Percentiles rank a stretch among this genome's conserved stretches.
These are phyloP conservation scores for Decorospora gaudefroyi DNA, from an alignment of 2,329 filamentous ascomycete species.

Conservation along the genomic window DNA sequence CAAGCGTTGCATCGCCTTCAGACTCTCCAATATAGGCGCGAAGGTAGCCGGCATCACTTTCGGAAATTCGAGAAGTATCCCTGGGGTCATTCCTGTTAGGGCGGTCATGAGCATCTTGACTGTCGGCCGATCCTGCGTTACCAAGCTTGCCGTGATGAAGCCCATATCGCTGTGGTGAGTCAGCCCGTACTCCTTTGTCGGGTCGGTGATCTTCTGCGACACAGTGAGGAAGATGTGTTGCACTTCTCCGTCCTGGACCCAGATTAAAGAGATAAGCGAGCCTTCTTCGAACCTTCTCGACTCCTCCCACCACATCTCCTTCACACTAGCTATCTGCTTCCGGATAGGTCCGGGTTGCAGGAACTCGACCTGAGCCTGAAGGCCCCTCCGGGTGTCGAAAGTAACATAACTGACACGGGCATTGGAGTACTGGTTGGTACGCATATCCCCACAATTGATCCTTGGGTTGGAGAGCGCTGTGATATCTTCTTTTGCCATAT, in stretches of 20 bases:
- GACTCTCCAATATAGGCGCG: slow-evolving; percentile 31
- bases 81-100: slow-evolving; percentile 14
- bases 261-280: slow-evolving; percentile 36
- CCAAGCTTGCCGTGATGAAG: slow-evolving; percentile 24
- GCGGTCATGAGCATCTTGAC: slow-evolving; percentile 21
- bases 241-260: slow-evolving; percentile 12
- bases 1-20: slow-evolving; percentile 33
- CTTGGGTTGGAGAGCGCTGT: slow-evolving; percentile 11
- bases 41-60: slow-evolving; percentile 40
- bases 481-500: slow-evolving; percentile 12
- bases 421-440: slow-evolving; percentile 26
- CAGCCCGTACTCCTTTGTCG: slow-evolving; percentile 12
- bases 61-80: slow-evolving; percentile 36
- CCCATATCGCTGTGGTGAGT: slow-evolving; percentile 8
- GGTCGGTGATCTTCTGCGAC: slow-evolving; percentile 13
- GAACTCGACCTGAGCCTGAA: slow-evolving; percentile 33
- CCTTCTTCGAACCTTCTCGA: slow-evolving; percentile 31
- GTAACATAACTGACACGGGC: slow-evolving; percentile 25
- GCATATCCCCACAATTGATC: slow-evolving; percentile 24
- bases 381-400: slow-evolving; percentile 20
- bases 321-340: slow-evolving; percentile 12
- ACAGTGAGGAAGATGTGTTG: slow-evolving; percentile 38
- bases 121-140: slow-evolving; percentile 17
- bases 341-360: slow-evolving; percentile 22
- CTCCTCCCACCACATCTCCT: slow-evolving; percentile 39